These are phyloP conservation scores for Phytophthora citricola DNA, from an alignment of 352 stramenopile genomes.

Conservation along the genomic window DNA sequence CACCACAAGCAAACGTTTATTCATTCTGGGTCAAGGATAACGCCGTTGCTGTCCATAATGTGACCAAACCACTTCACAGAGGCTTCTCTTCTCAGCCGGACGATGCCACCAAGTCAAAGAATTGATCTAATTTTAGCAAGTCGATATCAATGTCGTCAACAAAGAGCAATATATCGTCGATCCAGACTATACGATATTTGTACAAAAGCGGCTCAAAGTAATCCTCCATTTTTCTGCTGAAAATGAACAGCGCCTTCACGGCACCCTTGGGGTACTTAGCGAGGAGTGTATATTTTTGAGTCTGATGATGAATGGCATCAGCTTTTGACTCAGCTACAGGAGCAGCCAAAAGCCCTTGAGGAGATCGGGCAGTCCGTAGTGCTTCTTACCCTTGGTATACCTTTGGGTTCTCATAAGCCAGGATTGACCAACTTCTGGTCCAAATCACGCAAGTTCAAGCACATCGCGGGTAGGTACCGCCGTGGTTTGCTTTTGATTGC, in stretches of 20 bases:
- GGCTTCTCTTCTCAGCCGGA: not conserved
- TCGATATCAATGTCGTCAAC: not conserved
- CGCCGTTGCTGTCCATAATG: not conserved
- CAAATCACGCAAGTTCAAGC: no score
- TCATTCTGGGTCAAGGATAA: conserved; percentile 1
- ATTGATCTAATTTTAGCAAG: conserved; percentile 17
- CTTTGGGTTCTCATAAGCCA: no score
- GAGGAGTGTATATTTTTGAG: not conserved
- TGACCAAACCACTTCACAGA: conserved; percentile 9
- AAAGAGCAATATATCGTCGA: no score
- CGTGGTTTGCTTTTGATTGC: no score
- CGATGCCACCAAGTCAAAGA: conserved; percentile 23
- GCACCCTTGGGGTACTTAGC: not conserved
- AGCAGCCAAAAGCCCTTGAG: no score
- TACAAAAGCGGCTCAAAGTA: not conserved
- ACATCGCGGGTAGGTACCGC: no score
- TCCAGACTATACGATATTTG: no score
- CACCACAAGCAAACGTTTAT: not conserved
- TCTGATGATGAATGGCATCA: not conserved
- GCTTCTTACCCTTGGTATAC: no score
- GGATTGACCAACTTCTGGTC: no score
- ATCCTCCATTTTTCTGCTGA: not conserved
- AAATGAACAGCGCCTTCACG: not conserved
- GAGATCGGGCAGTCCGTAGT: no score
- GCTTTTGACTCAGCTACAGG: no score